phyloP scores from a whole-genome alignment of 1,284 basidiomycete species.

The Puccinia hordei region DNA sequence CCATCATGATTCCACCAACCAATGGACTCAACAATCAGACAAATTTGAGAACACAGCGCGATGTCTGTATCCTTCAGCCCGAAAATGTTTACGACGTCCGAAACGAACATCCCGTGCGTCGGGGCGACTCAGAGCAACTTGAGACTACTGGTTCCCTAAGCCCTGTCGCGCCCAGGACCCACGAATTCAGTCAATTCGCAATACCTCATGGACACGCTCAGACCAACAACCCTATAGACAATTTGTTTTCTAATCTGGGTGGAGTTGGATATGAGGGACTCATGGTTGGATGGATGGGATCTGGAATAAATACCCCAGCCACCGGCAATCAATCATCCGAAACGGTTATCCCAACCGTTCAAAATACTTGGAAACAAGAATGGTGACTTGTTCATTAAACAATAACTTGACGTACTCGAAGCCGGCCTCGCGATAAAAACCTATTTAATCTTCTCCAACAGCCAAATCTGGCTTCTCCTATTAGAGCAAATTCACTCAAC shows the following conservation, averaged over 20 bases:
- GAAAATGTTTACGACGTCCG: background rate
- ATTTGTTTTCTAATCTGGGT: slow-evolving; percentile 3
- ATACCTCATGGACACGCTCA: background rate
- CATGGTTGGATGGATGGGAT: slow-evolving; percentile 42
- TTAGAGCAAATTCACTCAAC: background rate
- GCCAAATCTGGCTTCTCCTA: background rate
- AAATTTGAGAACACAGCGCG: background rate
- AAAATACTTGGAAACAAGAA: slow-evolving; percentile 35
- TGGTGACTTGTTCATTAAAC: background rate
- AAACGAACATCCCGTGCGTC: background rate
- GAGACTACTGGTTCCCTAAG: background rate
- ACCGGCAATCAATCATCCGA: background rate
- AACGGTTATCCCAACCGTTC: slow-evolving; percentile 12
- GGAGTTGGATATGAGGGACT: slow-evolving; percentile 31
- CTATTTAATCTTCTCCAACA: background rate
- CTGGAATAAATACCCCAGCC: slow-evolving; percentile 1
- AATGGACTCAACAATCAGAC: background rate
- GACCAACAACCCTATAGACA: background rate
- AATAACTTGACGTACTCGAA: background rate
- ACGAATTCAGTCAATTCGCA: background rate
- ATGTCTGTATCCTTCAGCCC: background rate
- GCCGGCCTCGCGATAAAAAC: background rate
- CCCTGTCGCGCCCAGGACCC: background rate
- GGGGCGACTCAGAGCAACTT: background rate
- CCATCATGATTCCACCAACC: slow-evolving; percentile 3